Conservation (phyloP, 2,329 filamentous ascomycete species). For the Dactylonectria estremocensis region DNA sequence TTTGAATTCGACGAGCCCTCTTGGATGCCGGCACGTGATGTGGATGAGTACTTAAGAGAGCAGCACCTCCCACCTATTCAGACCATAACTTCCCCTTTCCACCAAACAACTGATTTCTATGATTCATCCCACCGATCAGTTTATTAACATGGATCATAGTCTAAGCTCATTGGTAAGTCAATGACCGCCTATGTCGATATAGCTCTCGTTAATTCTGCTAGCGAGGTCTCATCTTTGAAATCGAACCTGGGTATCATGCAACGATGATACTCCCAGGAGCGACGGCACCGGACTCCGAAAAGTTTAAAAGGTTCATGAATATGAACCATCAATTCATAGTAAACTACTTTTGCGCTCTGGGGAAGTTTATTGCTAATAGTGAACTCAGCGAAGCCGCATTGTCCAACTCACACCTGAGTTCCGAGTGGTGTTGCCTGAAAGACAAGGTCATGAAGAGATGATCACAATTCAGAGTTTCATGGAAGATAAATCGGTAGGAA, state of each 20-base stretch:
- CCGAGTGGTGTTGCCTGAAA: not conserved
- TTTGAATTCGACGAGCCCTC: too few species aligned
- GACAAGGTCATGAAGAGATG: not conserved
- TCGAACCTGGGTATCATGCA: too few species aligned
- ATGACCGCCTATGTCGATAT: too few species aligned
- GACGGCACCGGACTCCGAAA: too few species aligned
- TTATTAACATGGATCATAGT: not conserved
- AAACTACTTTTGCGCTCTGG: not conserved
- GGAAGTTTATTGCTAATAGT: not conserved
- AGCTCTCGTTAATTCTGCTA: too few species aligned
- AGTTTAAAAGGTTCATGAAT: too few species aligned
- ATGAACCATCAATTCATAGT: constrained; percentile 1
- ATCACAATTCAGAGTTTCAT: not conserved
- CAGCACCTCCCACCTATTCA: not conserved
- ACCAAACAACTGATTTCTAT: not conserved
- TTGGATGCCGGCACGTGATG: too few species aligned
- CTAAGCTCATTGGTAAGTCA: not conserved
- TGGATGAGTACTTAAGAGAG: not conserved
- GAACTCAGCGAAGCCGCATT: not conserved
- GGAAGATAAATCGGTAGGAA: not conserved
- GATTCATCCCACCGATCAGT: not conserved
- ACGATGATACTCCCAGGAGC: too few species aligned
- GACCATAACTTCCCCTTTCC: not conserved
- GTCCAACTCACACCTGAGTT: not conserved
- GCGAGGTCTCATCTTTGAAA: too few species aligned